A percentile compares a stretch with the other conserved stretches of the same genome.
phyloP scores from a whole-genome alignment of 208 protist species.

The Herpetomonas tarakana region DNA sequence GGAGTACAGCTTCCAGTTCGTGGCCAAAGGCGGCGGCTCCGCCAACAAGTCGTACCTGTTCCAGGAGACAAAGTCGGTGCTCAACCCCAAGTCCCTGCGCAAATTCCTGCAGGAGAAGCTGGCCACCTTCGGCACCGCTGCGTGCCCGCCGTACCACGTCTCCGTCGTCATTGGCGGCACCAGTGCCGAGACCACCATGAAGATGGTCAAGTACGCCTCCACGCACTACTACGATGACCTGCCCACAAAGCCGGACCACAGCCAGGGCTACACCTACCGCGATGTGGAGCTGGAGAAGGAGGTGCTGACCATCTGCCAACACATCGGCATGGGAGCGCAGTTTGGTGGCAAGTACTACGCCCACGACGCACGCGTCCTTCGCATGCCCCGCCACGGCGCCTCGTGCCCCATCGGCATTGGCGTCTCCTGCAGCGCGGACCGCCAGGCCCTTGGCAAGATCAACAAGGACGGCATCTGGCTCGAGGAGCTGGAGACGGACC shows the following conservation, averaged over 20 bases:
- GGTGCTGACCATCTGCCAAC: conserved; percentile 84
- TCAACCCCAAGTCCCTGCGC: conserved; percentile 90
- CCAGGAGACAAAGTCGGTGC: conserved; percentile 96
- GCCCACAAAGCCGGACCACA: conserved; percentile 87
- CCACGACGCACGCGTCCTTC: conserved; percentile 95
- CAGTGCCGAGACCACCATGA: conserved; percentile 95
- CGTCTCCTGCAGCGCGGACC: conserved; percentile 97
- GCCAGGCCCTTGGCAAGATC: conserved; percentile 94
- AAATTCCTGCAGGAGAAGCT: conserved; percentile 95
- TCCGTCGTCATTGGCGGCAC: conserved; percentile 96
- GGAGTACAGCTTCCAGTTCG: conserved; percentile 96
- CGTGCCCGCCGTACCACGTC: conserved; percentile 98
- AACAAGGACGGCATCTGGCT: conserved; percentile 95
- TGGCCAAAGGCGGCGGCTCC: conserved; percentile 97
- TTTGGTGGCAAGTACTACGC: conserved; percentile 99
- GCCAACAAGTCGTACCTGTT: conserved; percentile 98
- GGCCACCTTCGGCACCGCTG: conserved; percentile 92
- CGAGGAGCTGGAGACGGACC: conserved; percentile 95
- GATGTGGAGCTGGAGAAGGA: conserved; percentile 93
- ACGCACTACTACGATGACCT: conserved; percentile 94
- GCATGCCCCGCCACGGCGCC: conserved; percentile 91
- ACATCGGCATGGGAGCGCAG: conserved; percentile 96
- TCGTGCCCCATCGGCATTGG: conserved; percentile 93
- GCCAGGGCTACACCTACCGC: conserved; percentile 90
- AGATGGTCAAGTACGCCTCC: conserved; percentile 96